Base-by-base conservation (phyloP, 805 yeast genomes). In the Lachancea meyersii region DNA sequence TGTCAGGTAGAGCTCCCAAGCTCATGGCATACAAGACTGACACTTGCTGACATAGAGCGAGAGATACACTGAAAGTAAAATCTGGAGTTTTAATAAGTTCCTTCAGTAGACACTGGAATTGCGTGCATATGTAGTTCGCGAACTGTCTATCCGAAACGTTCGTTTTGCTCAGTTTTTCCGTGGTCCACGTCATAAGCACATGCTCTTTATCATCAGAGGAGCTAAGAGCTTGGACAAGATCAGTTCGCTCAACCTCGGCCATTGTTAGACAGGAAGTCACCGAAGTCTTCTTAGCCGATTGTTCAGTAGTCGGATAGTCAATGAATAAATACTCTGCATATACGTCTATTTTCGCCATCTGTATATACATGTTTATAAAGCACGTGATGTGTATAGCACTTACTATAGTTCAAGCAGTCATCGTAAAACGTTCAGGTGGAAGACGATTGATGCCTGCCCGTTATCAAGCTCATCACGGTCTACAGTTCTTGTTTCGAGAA, bases 1-100 rank as follows among this genome's bases (percentile, higher is more conserved):
- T 28, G 3, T 17, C 34, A 11, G 16, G 16, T 6, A 22, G 5
- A 22, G 14, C 13, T 16, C 16, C 31, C 14, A 31, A 13, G 20
- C 52, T 45, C 18, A 48, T 21, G 2, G 50, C 35, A 43, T 48
- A 48, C 14, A 61, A 35, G 30, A 58, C 54, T 4, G 63, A 54
- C 6, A 52, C 30, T 24, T 32, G 23, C 32, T 27, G 26, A 18
- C 32, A 30, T 10, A 41, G 16, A 5, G 10, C 28, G 14, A 26
- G 24, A 3, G 44, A 35, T 11, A 35, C 20, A 11, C 6, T 18
- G 4, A 32, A 8, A 3, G 13, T 4, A 16, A 14, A 14, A 4
- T 40, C 39, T 6, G 18, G 26, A 10, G 20, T 18, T 18, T 28
- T 23, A 20, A 26, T 34, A 19, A 7, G 5, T 9, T n/a, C 30